Conservation (phyloP, 805 yeast species). For the Vanderwaltozyma verrucispora region DNA sequence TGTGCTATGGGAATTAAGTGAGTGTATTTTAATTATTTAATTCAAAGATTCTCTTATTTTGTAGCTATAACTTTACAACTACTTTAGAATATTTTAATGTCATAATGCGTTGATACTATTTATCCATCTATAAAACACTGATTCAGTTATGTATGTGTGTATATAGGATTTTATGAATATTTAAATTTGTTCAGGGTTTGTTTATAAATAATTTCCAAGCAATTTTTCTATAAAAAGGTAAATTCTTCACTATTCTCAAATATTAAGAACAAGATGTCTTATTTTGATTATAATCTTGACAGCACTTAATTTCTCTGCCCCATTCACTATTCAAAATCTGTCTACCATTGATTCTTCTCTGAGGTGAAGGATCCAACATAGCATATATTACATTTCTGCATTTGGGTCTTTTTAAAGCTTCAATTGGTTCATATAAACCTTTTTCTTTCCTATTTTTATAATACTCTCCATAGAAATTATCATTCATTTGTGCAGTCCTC, state of each 20-base stretch:
- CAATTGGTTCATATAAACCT: conserved; percentile 88
- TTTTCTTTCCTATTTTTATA: conserved; percentile 69
- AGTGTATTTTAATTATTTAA: no score
- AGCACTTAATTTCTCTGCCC: conserved; percentile 82
- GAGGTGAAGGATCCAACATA: conserved; percentile 84
- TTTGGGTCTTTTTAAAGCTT: conserved; percentile 68
- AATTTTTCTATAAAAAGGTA: no score
- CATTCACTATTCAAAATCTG: conserved; percentile 90
- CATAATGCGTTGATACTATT: no score
- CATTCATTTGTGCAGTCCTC: conserved; percentile 73
- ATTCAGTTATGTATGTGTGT: not conserved
- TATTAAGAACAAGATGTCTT: not conserved
- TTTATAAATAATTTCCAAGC: no score
- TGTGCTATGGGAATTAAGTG: conserved; percentile 51
- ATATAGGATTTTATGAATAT: not conserved
- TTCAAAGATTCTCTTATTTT: no score
- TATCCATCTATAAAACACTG: not conserved
- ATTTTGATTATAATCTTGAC: conserved; percentile 46
- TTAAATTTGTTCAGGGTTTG: not conserved
- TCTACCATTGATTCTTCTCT: conserved; percentile 74
- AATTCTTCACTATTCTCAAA: no score
- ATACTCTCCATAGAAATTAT: conserved; percentile 70
- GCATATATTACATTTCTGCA: conserved; percentile 92
- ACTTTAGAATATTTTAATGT: no score
- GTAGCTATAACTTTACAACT: no score